These are phyloP conservation scores for Candida ulmi DNA, from an alignment of 805 yeast species.

Conservation along the genomic window DNA sequence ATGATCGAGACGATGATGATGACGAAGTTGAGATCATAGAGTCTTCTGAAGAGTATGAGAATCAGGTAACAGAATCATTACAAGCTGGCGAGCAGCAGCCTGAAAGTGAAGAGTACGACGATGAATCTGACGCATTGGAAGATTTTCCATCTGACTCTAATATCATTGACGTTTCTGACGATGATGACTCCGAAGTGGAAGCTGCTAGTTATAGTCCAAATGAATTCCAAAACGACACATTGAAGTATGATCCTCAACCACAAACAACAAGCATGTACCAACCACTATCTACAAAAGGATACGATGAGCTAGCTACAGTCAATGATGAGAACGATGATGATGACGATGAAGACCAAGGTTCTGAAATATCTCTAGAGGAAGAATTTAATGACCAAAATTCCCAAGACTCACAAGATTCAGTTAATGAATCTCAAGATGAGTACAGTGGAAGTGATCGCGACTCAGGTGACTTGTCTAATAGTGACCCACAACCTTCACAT, in stretches of 20 bases:
- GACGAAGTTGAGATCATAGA: background rate
- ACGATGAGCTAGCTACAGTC: background rate
- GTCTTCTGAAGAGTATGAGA: conserved; percentile 18
- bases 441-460: too few species aligned
- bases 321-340: background rate
- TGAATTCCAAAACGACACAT: background rate
- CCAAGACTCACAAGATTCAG: background rate
- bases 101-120: background rate
- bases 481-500: background rate
- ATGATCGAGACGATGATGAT: too few species aligned
- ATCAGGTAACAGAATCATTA: conserved; percentile 14
- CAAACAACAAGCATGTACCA: background rate
- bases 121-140: background rate
- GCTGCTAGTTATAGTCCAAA: background rate
- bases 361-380: background rate
- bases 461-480: too few species aligned
- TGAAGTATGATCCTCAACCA: background rate
- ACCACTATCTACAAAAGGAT: background rate
- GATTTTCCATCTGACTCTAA: background rate
- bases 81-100: background rate
- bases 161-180: background rate
- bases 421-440: too few species aligned
- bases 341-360: background rate
- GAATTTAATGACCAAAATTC: background rate
- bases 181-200: background rate